Conservation (phyloP, 352 stramenopile genomes). For the Phytophthora hibernalis region DNA sequence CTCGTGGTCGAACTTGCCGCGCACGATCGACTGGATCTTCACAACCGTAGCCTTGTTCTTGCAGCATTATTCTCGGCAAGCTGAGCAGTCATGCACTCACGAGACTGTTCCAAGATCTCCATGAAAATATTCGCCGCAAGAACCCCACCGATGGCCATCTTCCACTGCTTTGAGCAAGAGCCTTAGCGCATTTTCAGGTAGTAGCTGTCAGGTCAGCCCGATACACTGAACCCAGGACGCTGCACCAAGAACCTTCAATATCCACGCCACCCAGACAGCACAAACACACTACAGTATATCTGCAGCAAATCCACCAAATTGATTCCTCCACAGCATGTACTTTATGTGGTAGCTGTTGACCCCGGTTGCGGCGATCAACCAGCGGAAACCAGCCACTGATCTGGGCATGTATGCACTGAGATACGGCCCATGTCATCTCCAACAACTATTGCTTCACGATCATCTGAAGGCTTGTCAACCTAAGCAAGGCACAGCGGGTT, state of each 20-base stretch:
- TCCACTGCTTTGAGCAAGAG: conserved; percentile 71
- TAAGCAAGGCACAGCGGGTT: conserved; percentile 86
- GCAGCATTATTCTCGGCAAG: conserved; percentile 53
- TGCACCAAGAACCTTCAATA: conserved; percentile 27
- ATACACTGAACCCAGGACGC: conserved; percentile 65
- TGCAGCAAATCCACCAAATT: conserved; percentile 75
- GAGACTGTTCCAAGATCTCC: conserved; percentile 58
- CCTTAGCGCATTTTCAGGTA: conserved; percentile 74
- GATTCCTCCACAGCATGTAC: conserved; percentile 7
- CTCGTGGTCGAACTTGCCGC: conserved; percentile 82
- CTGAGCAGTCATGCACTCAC: conserved; percentile 53
- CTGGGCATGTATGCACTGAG: conserved; percentile 73
- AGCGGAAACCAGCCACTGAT: conserved; percentile 75
- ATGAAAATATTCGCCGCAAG: conserved; percentile 77
- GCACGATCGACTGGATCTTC: conserved; percentile 85
- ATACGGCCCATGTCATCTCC: conserved; percentile 81
- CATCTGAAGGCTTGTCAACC: conserved; percentile 75
- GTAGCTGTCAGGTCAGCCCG: conserved; percentile 48
- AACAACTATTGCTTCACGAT: conserved; percentile 77
- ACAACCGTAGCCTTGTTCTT: no score
- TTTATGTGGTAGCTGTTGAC: conserved; percentile 26
- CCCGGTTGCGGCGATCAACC: conserved; percentile 52
- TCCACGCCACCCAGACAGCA: neutral
- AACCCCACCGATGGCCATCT: conserved; percentile 68
- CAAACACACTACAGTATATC: conserved; percentile 36